phyloP scores from a whole-genome alignment of 495 filamentous ascomycete species.

The Tuber brumale region DNA sequence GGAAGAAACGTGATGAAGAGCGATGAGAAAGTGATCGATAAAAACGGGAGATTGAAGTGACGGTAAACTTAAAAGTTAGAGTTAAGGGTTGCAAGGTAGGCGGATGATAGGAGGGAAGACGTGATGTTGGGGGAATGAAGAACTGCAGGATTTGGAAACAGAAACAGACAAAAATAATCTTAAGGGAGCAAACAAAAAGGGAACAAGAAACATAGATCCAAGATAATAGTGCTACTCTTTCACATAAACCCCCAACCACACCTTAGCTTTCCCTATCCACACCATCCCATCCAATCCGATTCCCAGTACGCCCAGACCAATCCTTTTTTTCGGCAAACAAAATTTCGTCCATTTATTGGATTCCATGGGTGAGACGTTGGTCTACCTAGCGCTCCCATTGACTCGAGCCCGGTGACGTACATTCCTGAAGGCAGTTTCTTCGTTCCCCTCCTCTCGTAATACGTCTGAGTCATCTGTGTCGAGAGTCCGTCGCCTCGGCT shows the following conservation, averaged over 20 bases:
- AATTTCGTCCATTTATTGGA: neutral
- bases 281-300: neutral
- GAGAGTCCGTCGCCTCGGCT: conserved; percentile 13
- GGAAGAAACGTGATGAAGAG: neutral
- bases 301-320: neutral
- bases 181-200: neutral
- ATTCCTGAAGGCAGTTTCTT: conserved; percentile 5
- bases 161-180: neutral
- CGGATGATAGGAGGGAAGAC: neutral
- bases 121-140: neutral
- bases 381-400: neutral
- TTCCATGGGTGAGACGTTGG: neutral
- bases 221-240: neutral
- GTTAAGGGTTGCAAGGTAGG: neutral
- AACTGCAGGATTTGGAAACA: neutral
- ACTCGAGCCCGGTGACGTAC: neutral
- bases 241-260: neutral
- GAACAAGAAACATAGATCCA: neutral
- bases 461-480: conserved; percentile 8
- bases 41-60: neutral
- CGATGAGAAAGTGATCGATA: neutral
- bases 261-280: neutral
- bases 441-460: conserved; percentile 14
- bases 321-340: neutral
- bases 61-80: neutral